Base-by-base conservation (phyloP, 2,329 filamentous ascomycete species). In the Esteya vermicola region DNA sequence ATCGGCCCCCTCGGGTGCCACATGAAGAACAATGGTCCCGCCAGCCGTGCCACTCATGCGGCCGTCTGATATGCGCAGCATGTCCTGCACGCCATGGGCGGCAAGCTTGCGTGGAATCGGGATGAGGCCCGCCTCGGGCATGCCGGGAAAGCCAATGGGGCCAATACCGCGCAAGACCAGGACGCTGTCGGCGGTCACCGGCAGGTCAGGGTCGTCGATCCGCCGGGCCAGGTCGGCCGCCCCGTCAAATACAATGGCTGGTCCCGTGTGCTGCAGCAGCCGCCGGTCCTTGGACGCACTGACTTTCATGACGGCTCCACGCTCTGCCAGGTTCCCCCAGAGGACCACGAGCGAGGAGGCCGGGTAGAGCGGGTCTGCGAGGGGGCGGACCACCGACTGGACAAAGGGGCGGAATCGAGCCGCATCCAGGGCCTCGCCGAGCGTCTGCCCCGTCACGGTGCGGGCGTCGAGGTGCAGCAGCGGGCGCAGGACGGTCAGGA, bases 21-120 rank as follows among this genome's bases (percentile, higher is more conserved):
- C 79, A 50, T 95, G 88, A 6, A 91, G 75, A 0, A 91, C 84
- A 47, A 94, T 89, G 42, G 91, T 95, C 0, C 88, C 88, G 35
- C 93, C 86, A 2, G 75, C 81, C 0, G 86, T 91, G 5, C 88
- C 88, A 20, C 74, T 81, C 65, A 94, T 95, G 23, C 88, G 63
- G 0, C 88, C 88, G 51, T 95, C 88, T 0, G 85, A 93, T 25
- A 95, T 70, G 2, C 93, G 67, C 4, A 91, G 75, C 56, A 94
- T 78, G 45, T 94, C 91, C 13, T 65, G 70, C 5, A 94, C 70
- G 9, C 81, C 81, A 1, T 76, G 76, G 0, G 80, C 76, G 0
- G 82, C 85, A 23, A 80, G 76, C 38, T 88, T 85, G 53, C 88
- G 82, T 14, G 93, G 76, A 20, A 73, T 72, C 0, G 69, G 69